phyloP scores from a whole-genome alignment of 1,284 basidiomycete genomes.

The Blastosporella zonata region DNA sequence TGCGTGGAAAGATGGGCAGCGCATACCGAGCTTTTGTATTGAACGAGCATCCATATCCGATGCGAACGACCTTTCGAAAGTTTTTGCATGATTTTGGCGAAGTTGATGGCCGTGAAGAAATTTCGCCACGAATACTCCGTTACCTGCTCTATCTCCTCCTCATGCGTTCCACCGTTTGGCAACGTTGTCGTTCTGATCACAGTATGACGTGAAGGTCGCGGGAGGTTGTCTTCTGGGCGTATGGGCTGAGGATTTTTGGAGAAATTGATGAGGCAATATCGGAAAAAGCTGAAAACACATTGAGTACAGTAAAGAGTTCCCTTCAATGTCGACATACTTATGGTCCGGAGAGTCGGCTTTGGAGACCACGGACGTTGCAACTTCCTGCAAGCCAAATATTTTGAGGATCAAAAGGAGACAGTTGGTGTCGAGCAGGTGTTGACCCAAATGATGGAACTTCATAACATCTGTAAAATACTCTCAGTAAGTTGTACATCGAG shows the following conservation, averaged over 20 bases:
- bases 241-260: conserved; percentile 56
- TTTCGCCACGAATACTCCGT: conserved; percentile 98
- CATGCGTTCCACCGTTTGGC: conserved; percentile 68
- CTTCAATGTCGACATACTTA: conserved; percentile 54
- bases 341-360: conserved; percentile 87
- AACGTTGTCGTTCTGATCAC: conserved; percentile 52
- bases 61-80: conserved; percentile 94
- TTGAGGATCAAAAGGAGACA: conserved; percentile 93
- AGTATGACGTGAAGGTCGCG: conserved; percentile 54
- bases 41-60: conserved; percentile 93
- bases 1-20: background rate
- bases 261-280: conserved; percentile 81
- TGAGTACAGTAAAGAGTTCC: conserved; percentile 5
- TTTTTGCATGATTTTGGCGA: conserved; percentile 98
- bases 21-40: conserved; percentile 95
- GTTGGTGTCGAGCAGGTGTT: conserved; percentile 93
- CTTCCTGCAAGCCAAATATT: conserved; percentile 97
- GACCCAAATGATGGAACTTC: conserved; percentile 98
- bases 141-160: conserved; percentile 88
- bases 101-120: conserved; percentile 98
- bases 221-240: conserved; percentile 56
- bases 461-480: conserved; percentile 74
- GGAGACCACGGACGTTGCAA: conserved; percentile 77
- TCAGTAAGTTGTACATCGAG: conserved; percentile 1
- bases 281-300: conserved; percentile 76